These are phyloP conservation scores for Penicillium pulvis DNA, from an alignment of 495 filamentous ascomycete species.

Conservation along the genomic window DNA sequence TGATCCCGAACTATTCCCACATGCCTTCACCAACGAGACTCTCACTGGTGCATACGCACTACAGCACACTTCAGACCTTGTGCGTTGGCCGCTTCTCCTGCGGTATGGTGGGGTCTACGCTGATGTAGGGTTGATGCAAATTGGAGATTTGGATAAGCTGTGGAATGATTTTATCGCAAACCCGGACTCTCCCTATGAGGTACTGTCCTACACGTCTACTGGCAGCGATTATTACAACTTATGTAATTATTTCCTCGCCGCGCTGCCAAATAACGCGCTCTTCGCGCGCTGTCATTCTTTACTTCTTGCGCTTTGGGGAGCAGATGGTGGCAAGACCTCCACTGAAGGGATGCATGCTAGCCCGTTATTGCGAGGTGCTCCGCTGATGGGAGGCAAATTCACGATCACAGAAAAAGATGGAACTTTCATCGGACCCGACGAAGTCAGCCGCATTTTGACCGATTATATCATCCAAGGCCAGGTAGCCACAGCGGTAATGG, in stretches of 20 bases:
- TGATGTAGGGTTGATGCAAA: conserved; percentile 56
- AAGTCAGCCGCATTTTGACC: conserved; percentile 41
- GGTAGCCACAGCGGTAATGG: conserved; percentile 51
- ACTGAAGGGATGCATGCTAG: conserved; percentile 55
- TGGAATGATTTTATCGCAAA: conserved; percentile 51
- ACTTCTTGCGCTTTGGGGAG: conserved; percentile 52
- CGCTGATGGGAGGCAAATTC: conserved; percentile 22
- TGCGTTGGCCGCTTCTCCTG: conserved; percentile 55
- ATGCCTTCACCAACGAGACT: conserved; percentile 47
- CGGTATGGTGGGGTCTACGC: conserved; percentile 59
- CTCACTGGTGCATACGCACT: conserved; percentile 48
- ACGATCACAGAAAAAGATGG: conserved; percentile 25
- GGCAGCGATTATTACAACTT: conserved; percentile 34
- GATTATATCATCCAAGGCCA: conserved; percentile 58
- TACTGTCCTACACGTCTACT: neutral
- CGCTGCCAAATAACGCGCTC: conserved; percentile 43
- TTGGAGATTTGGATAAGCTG: conserved; percentile 55
- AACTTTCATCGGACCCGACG: conserved; percentile 28
- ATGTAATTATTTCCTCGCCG: conserved; percentile 53
- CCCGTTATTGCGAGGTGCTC: conserved; percentile 46
- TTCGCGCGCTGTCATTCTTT: conserved; percentile 53
- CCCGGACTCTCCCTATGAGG: conserved; percentile 38
- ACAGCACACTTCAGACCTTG: conserved; percentile 59
- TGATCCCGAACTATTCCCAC: conserved; percentile 46
- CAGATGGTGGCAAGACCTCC: conserved; percentile 37